A percentile compares a stretch with the other conserved stretches of the same genome.
Conservation (phyloP, 352 stramenopile genomes). For the Pythium plurisporium region DNA sequence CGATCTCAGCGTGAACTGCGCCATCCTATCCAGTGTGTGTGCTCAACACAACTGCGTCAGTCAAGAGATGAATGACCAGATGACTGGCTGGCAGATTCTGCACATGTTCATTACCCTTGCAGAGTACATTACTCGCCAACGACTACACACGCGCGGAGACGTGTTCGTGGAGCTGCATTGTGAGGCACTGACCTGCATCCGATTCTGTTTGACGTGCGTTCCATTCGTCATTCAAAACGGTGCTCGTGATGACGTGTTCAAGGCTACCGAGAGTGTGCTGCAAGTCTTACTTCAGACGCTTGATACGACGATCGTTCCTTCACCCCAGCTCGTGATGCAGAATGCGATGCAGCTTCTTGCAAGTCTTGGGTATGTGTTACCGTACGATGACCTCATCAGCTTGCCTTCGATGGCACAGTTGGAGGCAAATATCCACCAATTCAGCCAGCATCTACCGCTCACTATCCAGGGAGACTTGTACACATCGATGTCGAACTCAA, state of each 20-base stretch:
- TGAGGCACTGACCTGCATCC: conserved; percentile 20
- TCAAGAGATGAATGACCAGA: conserved; percentile 21
- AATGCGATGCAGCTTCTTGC: conserved; percentile 29
- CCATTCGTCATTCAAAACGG: conserved; percentile 25
- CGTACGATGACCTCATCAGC: conserved; percentile 61
- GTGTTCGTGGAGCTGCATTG: conserved; percentile 24
- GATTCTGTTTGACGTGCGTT: conserved; percentile 26
- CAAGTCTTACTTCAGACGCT: conserved; percentile 27
- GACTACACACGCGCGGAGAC: conserved; percentile 23
- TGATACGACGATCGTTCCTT: conserved; percentile 32
- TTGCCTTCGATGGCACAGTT: conserved; percentile 70
- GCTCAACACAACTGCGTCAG: conserved; percentile 29
- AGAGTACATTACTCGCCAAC: conserved; percentile 25
- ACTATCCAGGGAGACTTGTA: conserved; percentile 75
- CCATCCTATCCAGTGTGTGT: conserved; percentile 27
- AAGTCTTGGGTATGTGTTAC: conserved; percentile 27
- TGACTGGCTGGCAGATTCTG: conserved; percentile 26
- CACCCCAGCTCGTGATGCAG: conserved; percentile 27
- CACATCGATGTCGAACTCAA: conserved; percentile 75
- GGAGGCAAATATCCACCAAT: conserved; percentile 63
- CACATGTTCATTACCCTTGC: conserved; percentile 25
- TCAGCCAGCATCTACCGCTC: conserved; percentile 64
- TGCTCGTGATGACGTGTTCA: conserved; percentile 18
- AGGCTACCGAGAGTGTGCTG: conserved; percentile 22
- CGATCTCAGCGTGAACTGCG: conserved; percentile 26